Base-by-base conservation (phyloP, 2,329 filamentous ascomycete species). In the Xylariaceae sp. region DNA sequence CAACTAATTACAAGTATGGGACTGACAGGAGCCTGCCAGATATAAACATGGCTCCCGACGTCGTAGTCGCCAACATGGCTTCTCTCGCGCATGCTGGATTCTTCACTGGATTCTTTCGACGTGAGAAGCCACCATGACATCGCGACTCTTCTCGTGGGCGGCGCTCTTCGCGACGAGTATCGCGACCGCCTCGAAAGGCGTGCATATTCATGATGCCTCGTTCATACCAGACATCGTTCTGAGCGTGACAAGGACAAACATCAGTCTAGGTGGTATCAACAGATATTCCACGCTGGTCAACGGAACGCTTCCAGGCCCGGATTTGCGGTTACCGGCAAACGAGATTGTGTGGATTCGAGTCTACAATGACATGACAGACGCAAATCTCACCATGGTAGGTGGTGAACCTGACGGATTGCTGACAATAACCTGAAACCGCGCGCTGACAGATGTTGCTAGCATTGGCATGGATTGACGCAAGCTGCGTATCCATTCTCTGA, bases 341-440 rank as follows among this genome's bases (percentile, higher is more conserved):
- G n/a, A 52, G 39, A 49, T 55, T 12, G 34, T 53, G 5, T 55
- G 53, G 53, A 55, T 55, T 44, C 42, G 53, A 22, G 53, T 55
- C 9, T n/a, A 47, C 11, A 55, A 55, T 18, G 45, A 55, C 38
- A 48, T 55, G 42, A 45, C 33, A 5, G 53, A 55, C 44, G 53
- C 45, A 10, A 55, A 55, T 19, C 34, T 48, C 22, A 55, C 53
- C 5, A 55, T 55, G 46, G 53, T 47, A 33, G 43, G 49, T 13
- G 3, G 2, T 38, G 6, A 6, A n/a, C 18, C 16, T 16, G 22
- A 28, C 38, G 12, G 19, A 13, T 2, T 17, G 12, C 3, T 2
- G 14, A 12, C 6, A 33, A 13, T 14, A 5, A 28, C 14, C 22
- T 28, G 22, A 28, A 28, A 28, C 22, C 2, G 36, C 33, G 5